These are phyloP conservation scores for Aciculoconidium aculeatum DNA, from an alignment of 805 yeast species.

Conservation along the genomic window DNA sequence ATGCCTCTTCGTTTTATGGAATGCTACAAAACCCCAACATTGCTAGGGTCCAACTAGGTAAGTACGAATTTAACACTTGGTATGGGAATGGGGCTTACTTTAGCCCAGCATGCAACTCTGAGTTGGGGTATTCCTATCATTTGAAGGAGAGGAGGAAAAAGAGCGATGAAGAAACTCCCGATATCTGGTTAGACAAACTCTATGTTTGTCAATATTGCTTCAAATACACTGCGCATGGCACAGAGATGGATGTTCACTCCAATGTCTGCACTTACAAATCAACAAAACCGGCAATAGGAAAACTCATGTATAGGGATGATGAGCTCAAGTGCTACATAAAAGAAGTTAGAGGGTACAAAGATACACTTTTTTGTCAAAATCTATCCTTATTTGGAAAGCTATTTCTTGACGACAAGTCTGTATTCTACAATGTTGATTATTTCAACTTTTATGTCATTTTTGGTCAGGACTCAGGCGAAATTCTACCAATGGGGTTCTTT, in stretches of 20 bases:
- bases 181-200: constrained; percentile 54
- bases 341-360: constrained; percentile 60
- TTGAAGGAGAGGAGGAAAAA: constrained; percentile 2
- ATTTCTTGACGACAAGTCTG: constrained; percentile 84
- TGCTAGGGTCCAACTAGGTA: constrained; percentile 59
- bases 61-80: constrained; percentile 72
- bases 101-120: constrained; percentile 29
- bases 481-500: constrained; percentile 80
- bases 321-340: constrained; percentile 44
- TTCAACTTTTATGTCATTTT: constrained; percentile 77
- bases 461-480: constrained; percentile 34
- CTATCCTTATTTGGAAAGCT: constrained; percentile 80
- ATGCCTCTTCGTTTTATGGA: constrained; percentile 61
- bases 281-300: constrained; percentile 50
- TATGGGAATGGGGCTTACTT: constrained; percentile 83
- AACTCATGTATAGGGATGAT: constrained; percentile 58
- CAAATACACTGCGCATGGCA: constrained; percentile 56
- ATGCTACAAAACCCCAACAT: constrained; percentile 60
- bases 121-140: constrained; percentile 38
- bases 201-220: constrained; percentile 80
- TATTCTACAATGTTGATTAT: constrained; percentile 70
- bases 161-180: constrained; percentile 6
- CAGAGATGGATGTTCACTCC: constrained; percentile 47
- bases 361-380: constrained; percentile 71
- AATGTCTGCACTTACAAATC: constrained; percentile 32